These are phyloP conservation scores for Psilocybe mexicana DNA, from an alignment of 1,284 basidiomycete species.

Conservation along the genomic window DNA sequence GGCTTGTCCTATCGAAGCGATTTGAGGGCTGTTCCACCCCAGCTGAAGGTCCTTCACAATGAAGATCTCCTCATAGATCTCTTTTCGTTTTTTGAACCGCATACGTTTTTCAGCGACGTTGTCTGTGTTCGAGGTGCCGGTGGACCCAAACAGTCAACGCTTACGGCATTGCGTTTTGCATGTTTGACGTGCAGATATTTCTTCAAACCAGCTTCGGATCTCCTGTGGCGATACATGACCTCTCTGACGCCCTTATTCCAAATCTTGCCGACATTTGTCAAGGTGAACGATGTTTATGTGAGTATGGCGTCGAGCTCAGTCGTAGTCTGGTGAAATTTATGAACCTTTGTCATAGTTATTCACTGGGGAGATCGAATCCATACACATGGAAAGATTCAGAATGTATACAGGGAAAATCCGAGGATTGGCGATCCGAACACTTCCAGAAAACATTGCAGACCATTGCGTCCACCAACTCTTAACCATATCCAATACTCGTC, in stretches of 20 bases:
- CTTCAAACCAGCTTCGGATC: neutral
- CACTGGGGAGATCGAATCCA: neutral
- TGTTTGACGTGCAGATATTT: neutral
- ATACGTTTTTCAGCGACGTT: no score
- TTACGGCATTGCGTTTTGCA: neutral
- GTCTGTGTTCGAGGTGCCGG: neutral
- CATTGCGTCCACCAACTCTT: conserved; percentile 12
- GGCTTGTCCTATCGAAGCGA: no score
- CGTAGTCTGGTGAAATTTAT: neutral
- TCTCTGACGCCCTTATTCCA: neutral
- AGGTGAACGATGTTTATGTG: neutral
- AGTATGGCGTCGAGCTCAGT: neutral
- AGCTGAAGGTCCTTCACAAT: neutral
- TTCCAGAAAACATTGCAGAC: conserved; percentile 2
- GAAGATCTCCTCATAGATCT: neutral
- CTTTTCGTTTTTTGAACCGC: neutral
- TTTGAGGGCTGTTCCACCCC: neutral
- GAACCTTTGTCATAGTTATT: conserved; percentile 7
- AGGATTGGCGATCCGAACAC: conserved; percentile 4
- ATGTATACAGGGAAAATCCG: conserved; percentile 8
- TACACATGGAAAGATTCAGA: conserved; percentile 3
- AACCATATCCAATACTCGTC: neutral
- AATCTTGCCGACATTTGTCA: neutral
- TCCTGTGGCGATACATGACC: neutral
- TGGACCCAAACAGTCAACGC: neutral